Base-by-base conservation (phyloP, 768 basidiomycete species). In the Termitomyces sp. region DNA sequence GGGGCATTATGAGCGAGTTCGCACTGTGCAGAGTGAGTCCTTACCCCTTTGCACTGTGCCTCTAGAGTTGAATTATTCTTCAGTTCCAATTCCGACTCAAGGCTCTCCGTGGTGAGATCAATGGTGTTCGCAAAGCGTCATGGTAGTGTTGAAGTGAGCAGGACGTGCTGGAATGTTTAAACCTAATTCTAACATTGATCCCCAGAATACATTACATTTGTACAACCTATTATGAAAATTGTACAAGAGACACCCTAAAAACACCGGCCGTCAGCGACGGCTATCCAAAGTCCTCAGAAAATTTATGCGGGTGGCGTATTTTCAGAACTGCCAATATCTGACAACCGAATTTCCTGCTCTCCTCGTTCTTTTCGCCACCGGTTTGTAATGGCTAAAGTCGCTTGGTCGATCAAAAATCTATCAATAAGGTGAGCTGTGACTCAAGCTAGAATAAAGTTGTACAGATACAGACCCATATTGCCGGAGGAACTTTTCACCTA, bases 71-170 rank as follows among this genome's bases (percentile, higher is more conserved):
- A 32, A 54, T 17, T 2, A 44, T 32, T 28, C 19, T 16, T 40
- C 64, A 97, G 95, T 91, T 81, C 75, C 93, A 95, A 74, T 97
- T 98, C 76, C 83, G 94, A 37, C 64, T 91, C 46, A 90, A 94
- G 66, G 95, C 94, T 0, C 73, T 91, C 52, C 75, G 75, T 35
- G 88, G 91, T 5, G 87, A 95, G 64, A 75, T 97, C 28, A 87
- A 91, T 19, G 95, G 95, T 5, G 92, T 98, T 27, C 78, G 80
- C 44, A 94, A 96, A 66, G 92, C 94, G 8, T 90, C 87, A n/a
- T 98, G 95, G 94, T 97, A 77, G 69, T 61, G n/a, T 39, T 41
- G 19, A 57, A 54, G 56, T 57, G 41, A 39, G 55, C 46, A 40
- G 45, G 35, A 17, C 32, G 3, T 45, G 14, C 25, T 32, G 3